Evolutionary conservation across 805 yeast species (phyloP).

Genomic region (Scheffersomyces ergatensis): DNA sequence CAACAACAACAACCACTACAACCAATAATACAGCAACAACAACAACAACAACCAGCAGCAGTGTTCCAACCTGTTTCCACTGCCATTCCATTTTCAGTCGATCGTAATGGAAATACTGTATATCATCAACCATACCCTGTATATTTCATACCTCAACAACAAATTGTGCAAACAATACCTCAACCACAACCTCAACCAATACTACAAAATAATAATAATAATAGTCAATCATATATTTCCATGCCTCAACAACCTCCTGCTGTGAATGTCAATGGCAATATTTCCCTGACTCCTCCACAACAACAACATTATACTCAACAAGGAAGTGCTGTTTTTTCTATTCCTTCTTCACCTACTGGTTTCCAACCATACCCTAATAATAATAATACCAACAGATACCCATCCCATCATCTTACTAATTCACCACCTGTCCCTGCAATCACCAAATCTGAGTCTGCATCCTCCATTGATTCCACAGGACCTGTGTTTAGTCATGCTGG

Average conservation of each 20-base stretch:
- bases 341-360: slow-evolving; percentile 29
- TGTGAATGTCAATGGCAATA: neutral
- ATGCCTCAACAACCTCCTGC: slow-evolving; percentile 10
- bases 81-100: slow-evolving; percentile 28
- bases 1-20: neutral
- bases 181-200: slow-evolving; percentile 4
- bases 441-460: slow-evolving; percentile 24
- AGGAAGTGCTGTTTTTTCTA: slow-evolving; percentile 22
- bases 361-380: slow-evolving; percentile 5
- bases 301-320: slow-evolving; percentile 11
- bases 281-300: neutral
- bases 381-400: slow-evolving; percentile 7
- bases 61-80: slow-evolving; percentile 3
- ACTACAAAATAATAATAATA: slow-evolving; percentile 7
- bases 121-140: slow-evolving; percentile 36
- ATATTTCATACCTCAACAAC: slow-evolving; percentile 31
- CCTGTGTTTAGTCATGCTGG: slow-evolving; percentile 23
- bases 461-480: slow-evolving; percentile 20
- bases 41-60: neutral
- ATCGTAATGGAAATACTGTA: slow-evolving; percentile 28
- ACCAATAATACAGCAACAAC: neutral
- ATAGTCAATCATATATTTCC: slow-evolving; percentile 3
- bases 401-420: slow-evolving; percentile 5
- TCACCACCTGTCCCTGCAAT: slow-evolving; percentile 8
- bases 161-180: slow-evolving; percentile 10